Evolutionary conservation across 2,329 filamentous ascomycete genomes (phyloP).

Genomic region (Beauveria brongniartii): DNA sequence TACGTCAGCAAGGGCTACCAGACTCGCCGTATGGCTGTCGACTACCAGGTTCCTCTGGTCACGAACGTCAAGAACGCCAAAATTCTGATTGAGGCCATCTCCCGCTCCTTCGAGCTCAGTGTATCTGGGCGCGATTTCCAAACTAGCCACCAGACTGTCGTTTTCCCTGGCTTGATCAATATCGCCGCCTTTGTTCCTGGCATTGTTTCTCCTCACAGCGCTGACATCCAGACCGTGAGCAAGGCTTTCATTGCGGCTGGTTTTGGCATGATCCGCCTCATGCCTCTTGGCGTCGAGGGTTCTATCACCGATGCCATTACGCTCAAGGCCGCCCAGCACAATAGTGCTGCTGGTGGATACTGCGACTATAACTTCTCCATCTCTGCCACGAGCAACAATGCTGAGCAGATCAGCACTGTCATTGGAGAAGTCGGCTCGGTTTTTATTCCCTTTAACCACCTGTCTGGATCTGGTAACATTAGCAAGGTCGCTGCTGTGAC

Average conservation of each 20-base stretch:
- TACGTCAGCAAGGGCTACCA: conserved; percentile 98
- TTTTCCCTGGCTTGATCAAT: conserved; percentile 69
- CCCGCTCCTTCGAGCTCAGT: conserved; percentile 77
- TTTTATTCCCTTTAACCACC: conserved; percentile 75
- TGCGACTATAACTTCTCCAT: conserved; percentile 79
- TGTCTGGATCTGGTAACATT: conserved; percentile 73
- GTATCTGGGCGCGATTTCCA: conserved; percentile 83
- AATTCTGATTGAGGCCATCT: conserved; percentile 88
- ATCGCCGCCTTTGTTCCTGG: conserved; percentile 74
- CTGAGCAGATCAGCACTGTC: conserved; percentile 65
- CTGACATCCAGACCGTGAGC: conserved; percentile 61
- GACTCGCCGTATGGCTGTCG: conserved; percentile 94
- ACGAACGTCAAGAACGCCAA: conserved; percentile 99
- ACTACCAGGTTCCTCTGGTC: conserved; percentile 91
- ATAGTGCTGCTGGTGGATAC: conserved; percentile 57
- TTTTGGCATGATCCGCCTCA: conserved; percentile 73
- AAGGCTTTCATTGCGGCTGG: conserved; percentile 67
- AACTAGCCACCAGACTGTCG: conserved; percentile 72
- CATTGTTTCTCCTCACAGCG: conserved; percentile 54
- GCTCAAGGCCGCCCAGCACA: conserved; percentile 64
- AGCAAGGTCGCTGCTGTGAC: conserved; percentile 75
- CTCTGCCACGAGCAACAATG: conserved; percentile 63
- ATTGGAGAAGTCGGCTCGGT: conserved; percentile 68
- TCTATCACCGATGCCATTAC: conserved; percentile 65
- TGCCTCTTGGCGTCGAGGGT: conserved; percentile 66